phyloP scores from a whole-genome alignment of 148 eudicot species.

The Cornus controversa region DNA sequence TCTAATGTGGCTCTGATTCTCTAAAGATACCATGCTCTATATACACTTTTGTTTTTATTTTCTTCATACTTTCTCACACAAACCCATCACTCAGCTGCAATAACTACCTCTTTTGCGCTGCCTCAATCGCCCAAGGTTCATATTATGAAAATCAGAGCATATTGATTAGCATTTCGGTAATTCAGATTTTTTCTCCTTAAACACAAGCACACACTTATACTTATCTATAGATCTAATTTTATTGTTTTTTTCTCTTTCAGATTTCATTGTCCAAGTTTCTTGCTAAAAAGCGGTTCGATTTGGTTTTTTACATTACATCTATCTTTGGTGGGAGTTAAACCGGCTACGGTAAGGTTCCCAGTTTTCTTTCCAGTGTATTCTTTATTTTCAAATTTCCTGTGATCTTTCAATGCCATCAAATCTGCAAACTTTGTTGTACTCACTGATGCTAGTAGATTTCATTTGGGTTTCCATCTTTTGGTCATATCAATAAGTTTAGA shows the following conservation, averaged over 20 bases:
- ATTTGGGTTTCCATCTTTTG: neutral
- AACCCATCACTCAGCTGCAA: neutral
- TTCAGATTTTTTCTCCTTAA: neutral
- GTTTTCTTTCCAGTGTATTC: neutral
- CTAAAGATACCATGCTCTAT: neutral
- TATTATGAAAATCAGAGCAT: too few relatives aligned
- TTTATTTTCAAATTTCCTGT: neutral
- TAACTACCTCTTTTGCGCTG: too few relatives aligned
- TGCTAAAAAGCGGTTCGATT: neutral
- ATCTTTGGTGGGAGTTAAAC: too few relatives aligned
- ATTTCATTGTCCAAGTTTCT: neutral
- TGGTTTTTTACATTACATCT: neutral
- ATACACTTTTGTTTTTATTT: neutral
- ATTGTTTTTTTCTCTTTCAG: neutral
- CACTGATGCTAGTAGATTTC: neutral
- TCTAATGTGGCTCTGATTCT: slow-evolving; percentile 8
- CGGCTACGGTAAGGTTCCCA: slow-evolving; percentile 1
- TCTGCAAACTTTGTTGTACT: neutral
- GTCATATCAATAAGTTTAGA: too few relatives aligned
- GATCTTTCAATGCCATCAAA: too few relatives aligned
- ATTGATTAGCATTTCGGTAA: too few relatives aligned
- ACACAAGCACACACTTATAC: neutral
- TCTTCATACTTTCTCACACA: neutral
- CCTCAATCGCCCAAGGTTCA: too few relatives aligned
- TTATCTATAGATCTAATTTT: neutral